A percentile compares a stretch with the other conserved stretches of the same genome.
Evolutionary conservation across 345 rosid species (phyloP).

Genomic region (Stellera chamaejasme): DNA sequence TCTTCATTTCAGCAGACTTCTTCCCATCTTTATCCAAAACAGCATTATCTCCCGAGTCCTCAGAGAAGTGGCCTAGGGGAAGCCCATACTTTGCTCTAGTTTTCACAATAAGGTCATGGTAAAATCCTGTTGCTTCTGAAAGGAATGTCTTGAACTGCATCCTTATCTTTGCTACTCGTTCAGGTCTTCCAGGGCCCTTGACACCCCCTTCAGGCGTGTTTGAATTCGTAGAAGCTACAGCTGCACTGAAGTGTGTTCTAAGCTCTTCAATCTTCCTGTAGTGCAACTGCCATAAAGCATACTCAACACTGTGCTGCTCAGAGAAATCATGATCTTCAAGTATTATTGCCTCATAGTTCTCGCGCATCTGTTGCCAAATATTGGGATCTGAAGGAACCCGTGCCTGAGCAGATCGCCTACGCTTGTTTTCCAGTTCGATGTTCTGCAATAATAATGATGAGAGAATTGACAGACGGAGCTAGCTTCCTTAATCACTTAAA

Average conservation of each 20-base stretch:
- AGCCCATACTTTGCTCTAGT: slow-evolving; percentile 81
- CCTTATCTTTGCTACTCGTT: slow-evolving; percentile 46
- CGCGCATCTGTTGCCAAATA: slow-evolving; percentile 85
- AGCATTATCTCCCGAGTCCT: slow-evolving; percentile 48
- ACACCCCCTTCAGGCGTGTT: slow-evolving; percentile 33
- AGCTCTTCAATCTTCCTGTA: slow-evolving; percentile 69
- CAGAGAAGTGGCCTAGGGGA: slow-evolving; percentile 66
- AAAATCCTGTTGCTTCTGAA: slow-evolving; percentile 84
- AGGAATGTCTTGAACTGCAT: slow-evolving; percentile 76
- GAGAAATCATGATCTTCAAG: slow-evolving; percentile 78
- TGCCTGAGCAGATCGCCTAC: slow-evolving; percentile 60
- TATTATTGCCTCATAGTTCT: slow-evolving; percentile 80
- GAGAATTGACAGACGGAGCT: neutral
- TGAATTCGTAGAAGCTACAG: slow-evolving; percentile 34
- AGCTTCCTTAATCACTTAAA: neutral
- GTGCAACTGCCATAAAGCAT: slow-evolving; percentile 77
- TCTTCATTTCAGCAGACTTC: slow-evolving; percentile 51
- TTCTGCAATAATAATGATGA: slow-evolving; percentile 34
- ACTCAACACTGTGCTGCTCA: slow-evolving; percentile 67
- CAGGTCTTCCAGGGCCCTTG: slow-evolving; percentile 48
- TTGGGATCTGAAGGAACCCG: slow-evolving; percentile 66
- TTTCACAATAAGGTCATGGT: slow-evolving; percentile 73
- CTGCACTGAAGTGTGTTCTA: slow-evolving; percentile 52
- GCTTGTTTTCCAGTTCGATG: slow-evolving; percentile 61
- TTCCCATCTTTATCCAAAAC: slow-evolving; percentile 61